Conservation (phyloP, 2,329 filamentous ascomycete species). For the Pseudonectria foliicola region DNA sequence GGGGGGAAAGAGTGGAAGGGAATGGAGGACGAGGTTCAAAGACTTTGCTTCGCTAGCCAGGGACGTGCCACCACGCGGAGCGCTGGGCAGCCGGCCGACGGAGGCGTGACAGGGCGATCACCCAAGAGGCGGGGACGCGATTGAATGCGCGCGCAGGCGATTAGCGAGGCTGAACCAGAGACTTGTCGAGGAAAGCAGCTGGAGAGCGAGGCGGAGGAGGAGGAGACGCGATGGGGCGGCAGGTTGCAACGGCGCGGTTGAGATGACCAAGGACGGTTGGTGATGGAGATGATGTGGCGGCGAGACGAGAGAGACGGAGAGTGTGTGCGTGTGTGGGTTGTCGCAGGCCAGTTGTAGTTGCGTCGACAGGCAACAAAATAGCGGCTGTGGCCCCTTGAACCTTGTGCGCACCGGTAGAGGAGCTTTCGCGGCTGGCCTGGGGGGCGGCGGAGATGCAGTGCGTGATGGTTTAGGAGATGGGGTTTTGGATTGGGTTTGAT, state of each 20-base stretch:
- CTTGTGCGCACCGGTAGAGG: neutral
- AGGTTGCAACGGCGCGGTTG: neutral
- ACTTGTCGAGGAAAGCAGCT: neutral
- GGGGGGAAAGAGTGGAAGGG: constrained; percentile 12
- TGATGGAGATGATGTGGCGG: neutral
- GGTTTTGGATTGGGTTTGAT: no score
- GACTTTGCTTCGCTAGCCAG: constrained; percentile 25
- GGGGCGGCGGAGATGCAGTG: no score
- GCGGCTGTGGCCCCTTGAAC: neutral
- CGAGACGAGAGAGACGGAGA: no score
- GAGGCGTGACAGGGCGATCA: constrained; percentile 26
- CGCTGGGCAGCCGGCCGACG: constrained; percentile 26
- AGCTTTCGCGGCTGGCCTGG: neutral
- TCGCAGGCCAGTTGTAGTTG: no score
- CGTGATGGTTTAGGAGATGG: no score
- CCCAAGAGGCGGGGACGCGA: constrained; percentile 22
- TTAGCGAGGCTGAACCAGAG: constrained; percentile 9
- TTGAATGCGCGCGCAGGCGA: constrained; percentile 17
- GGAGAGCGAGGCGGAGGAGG: neutral
- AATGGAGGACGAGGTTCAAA: no score
- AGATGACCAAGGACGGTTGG: neutral
- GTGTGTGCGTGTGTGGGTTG: no score
- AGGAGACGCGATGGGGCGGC: neutral
- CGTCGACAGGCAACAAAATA: no score
- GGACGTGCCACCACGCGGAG: constrained; percentile 27